These are phyloP conservation scores for Liquidambar formosana DNA, from an alignment of 164 flowering plant genomes.

Conservation along the genomic window DNA sequence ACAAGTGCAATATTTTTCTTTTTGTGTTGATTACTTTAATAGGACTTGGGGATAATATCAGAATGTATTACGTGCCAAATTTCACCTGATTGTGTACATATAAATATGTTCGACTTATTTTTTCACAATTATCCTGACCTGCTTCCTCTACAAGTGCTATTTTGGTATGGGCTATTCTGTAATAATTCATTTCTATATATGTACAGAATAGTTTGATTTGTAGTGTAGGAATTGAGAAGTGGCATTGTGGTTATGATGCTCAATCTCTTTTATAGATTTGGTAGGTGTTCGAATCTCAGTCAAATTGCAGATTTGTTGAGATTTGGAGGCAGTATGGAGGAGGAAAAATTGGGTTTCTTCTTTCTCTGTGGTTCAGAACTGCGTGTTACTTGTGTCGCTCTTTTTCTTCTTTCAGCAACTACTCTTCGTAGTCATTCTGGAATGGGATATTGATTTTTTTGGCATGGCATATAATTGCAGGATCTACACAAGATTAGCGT, in stretches of 20 bases:
- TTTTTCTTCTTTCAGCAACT: conserved; percentile 24
- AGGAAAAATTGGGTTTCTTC: conserved; percentile 12
- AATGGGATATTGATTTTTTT: conserved; percentile 65
- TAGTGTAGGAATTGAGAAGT: not conserved
- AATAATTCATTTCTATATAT: not conserved
- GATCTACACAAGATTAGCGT: conserved; percentile 78
- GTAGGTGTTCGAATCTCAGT: conserved; percentile 9
- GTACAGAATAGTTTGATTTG: not conserved
- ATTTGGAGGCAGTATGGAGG: conserved; percentile 9
- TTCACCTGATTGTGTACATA: not conserved
- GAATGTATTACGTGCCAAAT: not conserved
- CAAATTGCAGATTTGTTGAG: conserved; percentile 13
- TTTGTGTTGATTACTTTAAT: not conserved
- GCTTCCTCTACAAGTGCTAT: not conserved
- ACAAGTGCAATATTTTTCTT: not conserved
- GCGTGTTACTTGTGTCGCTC: conserved; percentile 12
- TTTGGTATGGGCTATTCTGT: conserved; percentile 1
- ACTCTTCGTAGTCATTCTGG: conserved; percentile 26
- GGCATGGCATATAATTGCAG: conserved; percentile 86
- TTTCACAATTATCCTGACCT: not conserved
- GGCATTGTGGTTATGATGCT: conserved; percentile 4
- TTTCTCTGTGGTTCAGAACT: conserved; percentile 4
- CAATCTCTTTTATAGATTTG: conserved; percentile 4
- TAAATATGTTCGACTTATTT: not conserved
- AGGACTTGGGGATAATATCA: conserved; percentile 1